Percentiles rank a stretch among this genome's conserved stretches.
These are phyloP conservation scores for Allantophomopsis cytisporea DNA, from an alignment of 2,329 filamentous ascomycete genomes.

Conservation along the genomic window DNA sequence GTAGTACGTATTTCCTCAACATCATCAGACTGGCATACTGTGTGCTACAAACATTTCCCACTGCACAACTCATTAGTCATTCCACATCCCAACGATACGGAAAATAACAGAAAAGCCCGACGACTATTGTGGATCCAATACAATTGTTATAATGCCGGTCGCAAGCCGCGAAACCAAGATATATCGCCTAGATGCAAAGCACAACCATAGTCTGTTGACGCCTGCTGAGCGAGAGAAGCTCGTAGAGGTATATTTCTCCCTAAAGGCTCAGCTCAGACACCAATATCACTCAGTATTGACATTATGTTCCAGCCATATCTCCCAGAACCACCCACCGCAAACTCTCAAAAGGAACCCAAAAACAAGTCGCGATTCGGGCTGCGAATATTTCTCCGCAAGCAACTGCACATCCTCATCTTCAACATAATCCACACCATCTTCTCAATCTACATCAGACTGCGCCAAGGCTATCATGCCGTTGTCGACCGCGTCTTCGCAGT, in stretches of 20 bases:
- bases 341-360: slow-evolving; percentile 1
- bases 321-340: slow-evolving; percentile 11
- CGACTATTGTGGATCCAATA: neutral
- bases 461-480: slow-evolving; percentile 68
- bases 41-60: too few relatives aligned
- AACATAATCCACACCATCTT: slow-evolving; percentile 67
- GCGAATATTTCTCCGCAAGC: slow-evolving; percentile 44
- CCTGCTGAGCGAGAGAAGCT: slow-evolving; percentile 29
- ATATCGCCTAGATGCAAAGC: slow-evolving; percentile 31
- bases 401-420: slow-evolving; percentile 55
- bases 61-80: too few relatives aligned
- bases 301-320: slow-evolving; percentile 16
- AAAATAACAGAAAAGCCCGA: too few relatives aligned
- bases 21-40: too few relatives aligned
- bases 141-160: slow-evolving; percentile 9
- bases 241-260: slow-evolving; percentile 22
- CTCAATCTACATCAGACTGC: slow-evolving; percentile 73
- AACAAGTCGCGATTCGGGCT: slow-evolving; percentile 19
- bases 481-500: slow-evolving; percentile 68
- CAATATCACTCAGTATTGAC: slow-evolving; percentile 5
- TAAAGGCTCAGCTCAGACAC: slow-evolving; percentile 3
- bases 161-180: slow-evolving; percentile 21
- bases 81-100: too few relatives aligned
- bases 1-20: too few relatives aligned
- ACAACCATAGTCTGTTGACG: slow-evolving; percentile 25